These are phyloP conservation scores for cucumber (Cucumis sativus) DNA, from an alignment of 306 rosid genomes.

Conservation along the genomic window DNA sequence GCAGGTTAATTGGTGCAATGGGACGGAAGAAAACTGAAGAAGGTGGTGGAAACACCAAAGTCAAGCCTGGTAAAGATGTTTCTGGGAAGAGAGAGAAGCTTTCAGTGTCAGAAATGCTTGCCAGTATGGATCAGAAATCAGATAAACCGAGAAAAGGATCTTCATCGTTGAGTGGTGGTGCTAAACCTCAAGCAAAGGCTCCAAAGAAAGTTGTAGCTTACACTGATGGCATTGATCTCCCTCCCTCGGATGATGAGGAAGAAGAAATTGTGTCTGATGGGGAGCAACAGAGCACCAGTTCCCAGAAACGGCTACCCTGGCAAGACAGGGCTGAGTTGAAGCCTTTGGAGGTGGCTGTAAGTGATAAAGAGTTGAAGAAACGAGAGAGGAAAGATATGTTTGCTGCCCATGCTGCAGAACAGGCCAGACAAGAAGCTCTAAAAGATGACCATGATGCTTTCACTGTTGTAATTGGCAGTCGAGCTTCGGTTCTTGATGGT, in stretches of 20 bases:
- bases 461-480: slow-evolving; percentile 60
- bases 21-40: slow-evolving; percentile 13
- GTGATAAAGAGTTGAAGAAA: slow-evolving; percentile 37
- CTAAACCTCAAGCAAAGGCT: slow-evolving; percentile 29
- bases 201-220: slow-evolving; percentile 30
- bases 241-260: slow-evolving; percentile 54
- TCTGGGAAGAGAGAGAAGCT: slow-evolving; percentile 10
- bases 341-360: slow-evolving; percentile 22
- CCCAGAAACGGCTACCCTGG: slow-evolving; percentile 13
- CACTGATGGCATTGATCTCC: slow-evolving; percentile 37
- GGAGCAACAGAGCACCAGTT: slow-evolving; percentile 10
- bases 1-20: slow-evolving; percentile 10
- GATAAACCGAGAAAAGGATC: slow-evolving; percentile 25
- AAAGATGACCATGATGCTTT: slow-evolving; percentile 67
- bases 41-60: not conserved
- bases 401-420: slow-evolving; percentile 36
- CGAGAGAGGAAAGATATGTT: slow-evolving; percentile 51
- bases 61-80: slow-evolving; percentile 2
- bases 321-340: slow-evolving; percentile 21
- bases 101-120: slow-evolving; percentile 22
- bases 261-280: slow-evolving; percentile 27
- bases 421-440: slow-evolving; percentile 47
- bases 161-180: slow-evolving; percentile 15
- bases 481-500: slow-evolving; percentile 48
- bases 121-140: slow-evolving; percentile 32